Evolutionary conservation across 495 filamentous ascomycete genomes (phyloP).

Genomic region (Trichoderma erinaceum): DNA sequence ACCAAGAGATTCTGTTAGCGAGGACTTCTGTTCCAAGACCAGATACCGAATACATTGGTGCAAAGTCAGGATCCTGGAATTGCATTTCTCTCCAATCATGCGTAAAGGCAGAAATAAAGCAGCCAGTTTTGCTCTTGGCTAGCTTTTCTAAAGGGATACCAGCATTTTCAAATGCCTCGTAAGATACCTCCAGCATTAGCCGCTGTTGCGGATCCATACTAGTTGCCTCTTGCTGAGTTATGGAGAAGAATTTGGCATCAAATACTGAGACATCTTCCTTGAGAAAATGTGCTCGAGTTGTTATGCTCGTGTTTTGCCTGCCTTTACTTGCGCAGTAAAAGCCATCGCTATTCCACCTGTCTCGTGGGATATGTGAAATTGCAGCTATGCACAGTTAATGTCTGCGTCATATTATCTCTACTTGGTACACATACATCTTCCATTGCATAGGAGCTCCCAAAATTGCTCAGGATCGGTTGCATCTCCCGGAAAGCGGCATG

Average conservation of each 20-base stretch:
- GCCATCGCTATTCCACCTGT: conserved; percentile 67
- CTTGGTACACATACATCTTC: conserved; percentile 64
- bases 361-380: conserved; percentile 66
- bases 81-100: conserved; percentile 35
- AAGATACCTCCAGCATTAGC: conserved; percentile 48
- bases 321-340: conserved; percentile 57
- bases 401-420: conserved; percentile 65
- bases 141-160: conserved; percentile 43
- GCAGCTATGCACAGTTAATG: conserved; percentile 62
- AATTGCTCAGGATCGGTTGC: conserved; percentile 51
- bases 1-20: conserved; percentile 51
- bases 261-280: conserved; percentile 24
- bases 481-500: conserved; percentile 47
- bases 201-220: conserved; percentile 54
- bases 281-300: conserved; percentile 61
- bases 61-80: conserved; percentile 29
- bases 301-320: conserved; percentile 73
- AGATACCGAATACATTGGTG: conserved; percentile 18
- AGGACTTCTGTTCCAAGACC: conserved; percentile 44
- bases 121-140: conserved; percentile 36
- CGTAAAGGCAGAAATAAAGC: conserved; percentile 21
- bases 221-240: conserved; percentile 44
- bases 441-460: conserved; percentile 51
- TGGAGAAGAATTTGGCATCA: conserved; percentile 48
- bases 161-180: conserved; percentile 44